Percentiles rank a stretch among this genome's conserved stretches.
Conservation (phyloP, 495 filamentous ascomycete species). For the Neurospora sp. region DNA sequence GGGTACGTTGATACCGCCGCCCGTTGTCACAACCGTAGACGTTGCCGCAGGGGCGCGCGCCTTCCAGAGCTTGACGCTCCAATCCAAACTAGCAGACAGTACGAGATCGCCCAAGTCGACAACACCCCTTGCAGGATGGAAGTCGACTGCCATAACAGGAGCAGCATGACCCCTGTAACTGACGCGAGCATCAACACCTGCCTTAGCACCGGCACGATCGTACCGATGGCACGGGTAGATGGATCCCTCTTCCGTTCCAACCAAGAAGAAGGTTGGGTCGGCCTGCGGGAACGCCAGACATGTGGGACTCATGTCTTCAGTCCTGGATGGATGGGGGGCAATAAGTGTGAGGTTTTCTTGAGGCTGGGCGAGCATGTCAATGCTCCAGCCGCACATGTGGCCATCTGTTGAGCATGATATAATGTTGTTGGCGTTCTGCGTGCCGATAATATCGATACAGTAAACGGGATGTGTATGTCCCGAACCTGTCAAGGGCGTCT, state of each 20-base stretch:
- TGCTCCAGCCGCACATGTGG: slow-evolving; percentile 89
- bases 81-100: slow-evolving; percentile 77
- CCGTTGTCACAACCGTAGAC: slow-evolving; percentile 27
- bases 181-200: slow-evolving; percentile 79
- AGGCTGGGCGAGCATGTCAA: slow-evolving; percentile 93
- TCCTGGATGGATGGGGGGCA: slow-evolving; percentile 79
- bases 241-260: slow-evolving; percentile 89
- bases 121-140: slow-evolving; percentile 82
- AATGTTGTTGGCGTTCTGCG: slow-evolving; percentile 97
- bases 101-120: slow-evolving; percentile 95
- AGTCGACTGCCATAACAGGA: slow-evolving; percentile 91
- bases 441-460: slow-evolving; percentile 87
- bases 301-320: slow-evolving; percentile 88
- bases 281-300: slow-evolving; percentile 94
- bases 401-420: slow-evolving; percentile 93
- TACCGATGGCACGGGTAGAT: slow-evolving; percentile 96
- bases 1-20: neutral
- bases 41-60: slow-evolving; percentile 67
- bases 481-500: slow-evolving; percentile 84
- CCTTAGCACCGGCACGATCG: slow-evolving; percentile 91
- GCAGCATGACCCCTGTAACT: slow-evolving; percentile 81
- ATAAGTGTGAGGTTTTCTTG: slow-evolving; percentile 83
- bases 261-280: slow-evolving; percentile 94
- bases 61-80: slow-evolving; percentile 96
- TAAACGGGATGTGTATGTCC: slow-evolving; percentile 97